Evolutionary conservation across 2,329 filamentous ascomycete genomes (phyloP).

Genomic region (Alternaria sp.): DNA sequence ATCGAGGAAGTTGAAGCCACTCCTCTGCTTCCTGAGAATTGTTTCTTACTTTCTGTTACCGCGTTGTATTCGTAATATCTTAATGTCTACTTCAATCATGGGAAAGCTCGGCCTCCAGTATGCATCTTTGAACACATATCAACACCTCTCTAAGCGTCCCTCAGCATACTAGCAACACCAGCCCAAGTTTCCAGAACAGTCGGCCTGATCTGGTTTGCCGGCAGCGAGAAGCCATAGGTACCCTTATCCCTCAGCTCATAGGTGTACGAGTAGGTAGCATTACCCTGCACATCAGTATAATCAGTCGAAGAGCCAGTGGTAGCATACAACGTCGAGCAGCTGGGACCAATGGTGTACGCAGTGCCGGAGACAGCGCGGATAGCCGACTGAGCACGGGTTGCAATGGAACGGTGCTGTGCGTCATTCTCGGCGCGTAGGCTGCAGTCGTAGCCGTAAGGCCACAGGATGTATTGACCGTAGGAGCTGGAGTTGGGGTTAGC

Average conservation of each 20-base stretch:
- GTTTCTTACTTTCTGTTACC: too few relatives aligned
- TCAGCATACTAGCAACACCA: constrained; percentile 46
- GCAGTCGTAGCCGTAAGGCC: constrained; percentile 68
- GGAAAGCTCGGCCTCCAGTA: too few relatives aligned
- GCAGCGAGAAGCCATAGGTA: constrained; percentile 58
- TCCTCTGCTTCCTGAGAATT: too few relatives aligned
- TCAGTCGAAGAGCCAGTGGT: constrained; percentile 58
- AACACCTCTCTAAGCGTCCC: constrained; percentile 36
- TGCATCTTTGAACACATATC: too few relatives aligned
- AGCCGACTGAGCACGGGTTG: constrained; percentile 58
- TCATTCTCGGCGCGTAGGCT: constrained; percentile 57
- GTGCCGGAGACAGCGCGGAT: constrained; percentile 64
- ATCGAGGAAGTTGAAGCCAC: too few relatives aligned
- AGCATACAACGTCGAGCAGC: constrained; percentile 68
- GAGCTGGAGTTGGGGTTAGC: constrained; percentile 7
- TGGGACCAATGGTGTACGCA: constrained; percentile 54
- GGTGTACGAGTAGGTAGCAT: constrained; percentile 57
- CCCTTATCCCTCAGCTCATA: constrained; percentile 61
- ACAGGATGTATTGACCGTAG: constrained; percentile 47
- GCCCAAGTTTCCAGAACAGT: constrained; percentile 58
- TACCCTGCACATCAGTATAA: constrained; percentile 53
- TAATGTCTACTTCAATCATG: too few relatives aligned
- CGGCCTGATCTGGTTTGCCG: constrained; percentile 59
- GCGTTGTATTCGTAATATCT: too few relatives aligned
- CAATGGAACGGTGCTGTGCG: constrained; percentile 59